phyloP scores from a whole-genome alignment of 305 asterid genomes.

The Lippia alba region DNA sequence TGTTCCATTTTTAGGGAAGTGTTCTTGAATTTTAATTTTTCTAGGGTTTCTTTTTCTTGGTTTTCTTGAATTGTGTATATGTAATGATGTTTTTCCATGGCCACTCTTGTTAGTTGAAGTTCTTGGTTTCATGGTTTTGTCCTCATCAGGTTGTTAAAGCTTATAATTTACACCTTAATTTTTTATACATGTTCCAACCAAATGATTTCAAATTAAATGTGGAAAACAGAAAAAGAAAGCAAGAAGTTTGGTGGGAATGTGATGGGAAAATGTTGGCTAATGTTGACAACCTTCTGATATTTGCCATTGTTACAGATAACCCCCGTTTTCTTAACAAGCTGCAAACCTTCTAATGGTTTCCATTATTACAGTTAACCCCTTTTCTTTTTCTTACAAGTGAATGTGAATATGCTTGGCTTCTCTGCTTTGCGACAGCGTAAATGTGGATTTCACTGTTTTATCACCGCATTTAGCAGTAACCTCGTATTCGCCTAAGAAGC shows the following conservation, averaged over 20 bases:
- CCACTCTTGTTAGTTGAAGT: constrained; percentile 19
- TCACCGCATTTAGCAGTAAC: constrained; percentile 41
- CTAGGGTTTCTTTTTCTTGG: constrained; percentile 10
- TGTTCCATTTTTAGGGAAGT: constrained; percentile 27
- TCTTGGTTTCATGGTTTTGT: constrained; percentile 26
- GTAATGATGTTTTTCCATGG: constrained; percentile 29
- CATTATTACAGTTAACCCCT: constrained; percentile 33
- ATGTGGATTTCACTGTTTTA: constrained; percentile 43
- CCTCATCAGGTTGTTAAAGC: background rate
- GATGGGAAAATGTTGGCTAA: constrained; percentile 26
- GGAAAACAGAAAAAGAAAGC: constrained; percentile 15
- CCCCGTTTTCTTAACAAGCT: background rate
- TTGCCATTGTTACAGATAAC: constrained; percentile 44
- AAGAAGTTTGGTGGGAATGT: constrained; percentile 28
- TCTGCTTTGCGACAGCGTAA: constrained; percentile 56
- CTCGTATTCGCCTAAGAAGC: constrained; percentile 68
- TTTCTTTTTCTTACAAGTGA: constrained; percentile 40
- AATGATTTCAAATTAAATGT: no score
- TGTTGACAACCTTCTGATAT: constrained; percentile 31
- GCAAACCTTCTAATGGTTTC: constrained; percentile 39
- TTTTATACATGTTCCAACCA: no score
- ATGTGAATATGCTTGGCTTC: constrained; percentile 67
- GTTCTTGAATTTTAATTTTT: background rate
- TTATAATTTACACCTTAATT: background rate
- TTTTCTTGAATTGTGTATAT: constrained; percentile 49